Conservation (phyloP, 805 yeast genomes). For the Kregervanrija fluxuum region DNA sequence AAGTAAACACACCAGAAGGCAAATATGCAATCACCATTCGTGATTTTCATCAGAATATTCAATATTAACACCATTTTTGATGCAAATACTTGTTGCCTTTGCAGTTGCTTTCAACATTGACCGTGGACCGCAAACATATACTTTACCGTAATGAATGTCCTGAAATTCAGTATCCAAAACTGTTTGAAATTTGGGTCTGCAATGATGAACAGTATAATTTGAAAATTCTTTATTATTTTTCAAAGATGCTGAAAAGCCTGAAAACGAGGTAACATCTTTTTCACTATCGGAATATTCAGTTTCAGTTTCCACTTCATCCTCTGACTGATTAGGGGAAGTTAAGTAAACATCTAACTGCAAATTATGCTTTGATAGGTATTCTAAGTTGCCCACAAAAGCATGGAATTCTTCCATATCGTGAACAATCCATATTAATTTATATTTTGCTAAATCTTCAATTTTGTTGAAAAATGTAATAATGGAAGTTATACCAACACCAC, state of each 20-base stretch:
- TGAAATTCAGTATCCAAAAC: too few species aligned
- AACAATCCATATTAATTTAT: slow-evolving; percentile 16
- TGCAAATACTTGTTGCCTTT: too few species aligned
- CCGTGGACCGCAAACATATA: too few species aligned
- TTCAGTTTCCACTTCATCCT: not conserved
- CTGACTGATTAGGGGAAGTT: not conserved
- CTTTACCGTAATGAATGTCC: too few species aligned
- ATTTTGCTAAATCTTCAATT: slow-evolving; percentile 1
- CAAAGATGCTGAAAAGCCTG: not conserved
- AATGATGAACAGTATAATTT: too few species aligned
- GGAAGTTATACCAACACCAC: slow-evolving; percentile 19
- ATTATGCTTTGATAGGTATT: slow-evolving; percentile 5
- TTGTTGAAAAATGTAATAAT: slow-evolving; percentile 12
- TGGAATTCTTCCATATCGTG: slow-evolving; percentile 11
- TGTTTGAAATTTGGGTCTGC: too few species aligned
- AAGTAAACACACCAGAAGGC: too few species aligned
- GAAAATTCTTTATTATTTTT: not conserved
- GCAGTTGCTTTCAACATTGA: too few species aligned
- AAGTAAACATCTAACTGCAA: slow-evolving; percentile 9
- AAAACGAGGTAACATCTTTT: not conserved
- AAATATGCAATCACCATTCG: too few species aligned
- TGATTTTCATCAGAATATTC: too few species aligned
- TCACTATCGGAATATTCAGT: not conserved
- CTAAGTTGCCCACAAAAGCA: slow-evolving; percentile 9
- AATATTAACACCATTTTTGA: too few species aligned